Evolutionary conservation across 345 rosid genomes (phyloP), one percentile per base, ranked within the genome.

Genomic region (Eucalyptus cloeziana): DNA sequence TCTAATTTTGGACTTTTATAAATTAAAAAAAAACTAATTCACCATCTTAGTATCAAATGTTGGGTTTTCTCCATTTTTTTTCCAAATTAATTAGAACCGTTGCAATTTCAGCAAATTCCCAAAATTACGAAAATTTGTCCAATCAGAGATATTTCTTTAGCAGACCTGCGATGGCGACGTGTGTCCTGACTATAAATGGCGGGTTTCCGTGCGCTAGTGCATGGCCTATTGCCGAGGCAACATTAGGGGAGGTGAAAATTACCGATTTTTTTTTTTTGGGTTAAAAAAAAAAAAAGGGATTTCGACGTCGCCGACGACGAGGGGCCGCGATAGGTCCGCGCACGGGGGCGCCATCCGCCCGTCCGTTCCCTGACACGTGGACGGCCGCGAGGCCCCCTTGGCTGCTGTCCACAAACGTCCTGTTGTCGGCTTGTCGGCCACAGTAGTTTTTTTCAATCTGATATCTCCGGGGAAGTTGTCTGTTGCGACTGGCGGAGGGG

Each of bases 401-500:
- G 91, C 22, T 92, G 89, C 89, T 92, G 92, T 91, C 94, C 97
- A 94, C 92, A 94, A 94, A 91, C 91, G 92, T 80, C 92, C 89
- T 92, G 91, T 60, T 92, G 95, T 94, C 93, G 92, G 90, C 90
- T 93, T 96, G 99, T 96, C 97, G 98, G 97, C 97, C 98, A 95
- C 94, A n/a, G n/a, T 87, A 10, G 4, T 92, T 31, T 24, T 83
- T 85, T 83, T 49, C 37, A 11, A 22, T 40, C 85, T 76, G 85
- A 76, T 10, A 33, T 86, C 89, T 44, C 6, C 2, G 47, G 7
- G 62, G 37, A 79, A 58, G 86, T 88, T 91, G 91, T 90, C 88
- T 49, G 92, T 51, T 21, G 69, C 91, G 88, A 93, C 87, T 89
- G 95, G 95, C 90, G 9, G 33, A 88, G 30, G 47, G 17, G 19